Base-by-base conservation (phyloP, 2,329 filamentous ascomycete species). In the Talaromyces sp. region DNA sequence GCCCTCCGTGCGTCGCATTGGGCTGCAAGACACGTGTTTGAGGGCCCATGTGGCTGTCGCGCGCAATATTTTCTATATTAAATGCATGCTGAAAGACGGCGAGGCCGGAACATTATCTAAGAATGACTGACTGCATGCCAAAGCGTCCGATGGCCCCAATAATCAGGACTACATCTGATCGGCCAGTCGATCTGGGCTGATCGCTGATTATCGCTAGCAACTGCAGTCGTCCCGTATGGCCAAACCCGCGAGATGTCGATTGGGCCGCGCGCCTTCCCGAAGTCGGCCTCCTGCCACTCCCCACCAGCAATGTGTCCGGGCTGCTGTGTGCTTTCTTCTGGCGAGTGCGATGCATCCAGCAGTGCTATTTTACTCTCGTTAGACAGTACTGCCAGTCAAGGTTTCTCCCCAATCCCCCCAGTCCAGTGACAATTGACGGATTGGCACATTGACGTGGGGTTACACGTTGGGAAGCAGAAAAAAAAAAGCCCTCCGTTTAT, bases 401-500 rank as follows among this genome's bases (percentile, higher is more conserved):
- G 4, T 25, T 10, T 17, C 3, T 11, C 22, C 44, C 25, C 44
- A 22, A 25, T 47, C 25, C 42, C 44, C 22, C 19, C 22, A 13
- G 44, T 25, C 44, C 17, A 25, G 25, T 25, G 19, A 25, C 22
- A 17, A 44, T 44, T 19, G 39, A n/a, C 7, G 15, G 7, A 17
- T 44, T 19, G 17, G 10, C 10, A 11, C 1, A 47, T 7, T n/a
- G 11, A 25, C 44, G 44, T 11, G 44, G 44, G 22, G 44, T 47
- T 19, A 15, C 10, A 47, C 44, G 19, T 25, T 22, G 42, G 42
- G 42, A 19, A 62, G 54, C 44, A 56, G 13, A 54, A 36, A 60
- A 55, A 58, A 58, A 62, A 57, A 49, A 33, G 47, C 17, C 25
- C 39, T 28, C 44, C 30, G 56, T 42, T 19, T 53, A n/a, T 62